Percentiles rank a stretch among this genome's conserved stretches.
Conservation (phyloP, 2,329 filamentous ascomycete genomes). For the Zymoseptoria passerinii region DNA sequence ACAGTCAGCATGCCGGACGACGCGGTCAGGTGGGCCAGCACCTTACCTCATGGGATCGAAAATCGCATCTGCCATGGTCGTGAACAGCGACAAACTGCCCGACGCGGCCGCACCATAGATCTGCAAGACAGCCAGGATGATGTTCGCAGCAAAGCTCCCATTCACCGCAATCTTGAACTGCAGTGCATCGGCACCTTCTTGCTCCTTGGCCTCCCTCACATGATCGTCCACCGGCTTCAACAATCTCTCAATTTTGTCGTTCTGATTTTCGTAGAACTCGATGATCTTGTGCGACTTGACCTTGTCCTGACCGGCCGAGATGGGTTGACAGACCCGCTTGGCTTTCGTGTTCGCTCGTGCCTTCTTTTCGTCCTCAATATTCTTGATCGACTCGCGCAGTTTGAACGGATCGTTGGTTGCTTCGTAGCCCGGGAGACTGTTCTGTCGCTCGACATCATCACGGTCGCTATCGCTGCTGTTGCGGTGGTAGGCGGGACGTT, state of each 20-base stretch:
- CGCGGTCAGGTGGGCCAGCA: neutral
- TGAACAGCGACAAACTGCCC: conserved; percentile 89
- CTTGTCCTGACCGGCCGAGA: conserved; percentile 36
- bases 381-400: conserved; percentile 69
- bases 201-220: conserved; percentile 67
- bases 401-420: conserved; percentile 71
- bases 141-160: conserved; percentile 67
- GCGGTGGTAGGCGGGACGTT: conserved; percentile 27
- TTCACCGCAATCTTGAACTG: conserved; percentile 62
- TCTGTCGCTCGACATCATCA: conserved; percentile 39
- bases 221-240: conserved; percentile 92
- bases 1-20: conserved; percentile 27
- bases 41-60: conserved; percentile 57
- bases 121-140: conserved; percentile 70
- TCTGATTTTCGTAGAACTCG: conserved; percentile 82
- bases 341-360: conserved; percentile 75
- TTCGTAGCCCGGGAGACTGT: conserved; percentile 49
- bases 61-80: conserved; percentile 90
- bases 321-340: conserved; percentile 50
- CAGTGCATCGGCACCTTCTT: conserved; percentile 72
- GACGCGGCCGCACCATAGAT: conserved; percentile 82
- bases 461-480: conserved; percentile 22
- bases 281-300: conserved; percentile 52
- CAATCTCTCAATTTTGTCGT: conserved; percentile 85
- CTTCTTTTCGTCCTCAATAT: conserved; percentile 61